phyloP scores from a whole-genome alignment of 2,329 filamentous ascomycete species.

The Gnomoniopsis smithogilvyi region DNA sequence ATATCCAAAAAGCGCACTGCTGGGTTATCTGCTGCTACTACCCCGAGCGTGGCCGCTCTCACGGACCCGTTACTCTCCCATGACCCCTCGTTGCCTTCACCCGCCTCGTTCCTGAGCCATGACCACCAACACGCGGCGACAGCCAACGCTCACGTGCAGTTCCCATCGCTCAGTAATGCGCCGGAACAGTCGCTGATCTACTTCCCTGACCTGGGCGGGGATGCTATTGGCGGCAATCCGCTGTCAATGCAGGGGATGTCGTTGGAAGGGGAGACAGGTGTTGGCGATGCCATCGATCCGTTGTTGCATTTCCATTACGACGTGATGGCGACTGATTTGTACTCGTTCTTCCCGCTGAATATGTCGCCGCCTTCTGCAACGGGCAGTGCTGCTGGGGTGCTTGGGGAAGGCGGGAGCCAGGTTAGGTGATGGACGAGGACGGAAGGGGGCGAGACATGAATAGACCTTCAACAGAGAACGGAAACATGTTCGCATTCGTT shows the following conservation, averaged over 20 bases:
- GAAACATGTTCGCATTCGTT: not conserved
- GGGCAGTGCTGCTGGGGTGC: not conserved
- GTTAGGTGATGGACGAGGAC: not conserved
- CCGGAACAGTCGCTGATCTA: conserved; percentile 21
- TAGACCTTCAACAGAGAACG: not conserved
- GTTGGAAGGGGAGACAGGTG: not conserved
- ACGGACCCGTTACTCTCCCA: conserved; percentile 13
- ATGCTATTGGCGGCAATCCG: not conserved
- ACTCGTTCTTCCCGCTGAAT: conserved; percentile 25
- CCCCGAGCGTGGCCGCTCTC: conserved; percentile 1
- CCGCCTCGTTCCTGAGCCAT: conserved; percentile 2
- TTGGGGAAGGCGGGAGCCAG: not conserved
- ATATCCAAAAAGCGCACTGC: conserved; percentile 20
- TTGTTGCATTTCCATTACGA: conserved; percentile 21
- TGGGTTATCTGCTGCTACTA: not conserved
- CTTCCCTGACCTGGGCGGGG: conserved; percentile 20
- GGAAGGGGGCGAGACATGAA: not conserved
- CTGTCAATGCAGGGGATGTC: not conserved
- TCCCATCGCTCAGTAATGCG: conserved; percentile 22
- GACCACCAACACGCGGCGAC: not conserved
- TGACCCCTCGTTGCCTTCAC: conserved; percentile 1
- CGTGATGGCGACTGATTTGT: conserved; percentile 27
- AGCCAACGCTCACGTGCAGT: conserved; percentile 19
- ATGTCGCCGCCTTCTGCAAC: conserved; percentile 17
- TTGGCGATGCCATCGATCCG: conserved; percentile 13